Base-by-base conservation (phyloP, 2,329 filamentous ascomycete species). In the Rhexocercosporidium sp. region DNA sequence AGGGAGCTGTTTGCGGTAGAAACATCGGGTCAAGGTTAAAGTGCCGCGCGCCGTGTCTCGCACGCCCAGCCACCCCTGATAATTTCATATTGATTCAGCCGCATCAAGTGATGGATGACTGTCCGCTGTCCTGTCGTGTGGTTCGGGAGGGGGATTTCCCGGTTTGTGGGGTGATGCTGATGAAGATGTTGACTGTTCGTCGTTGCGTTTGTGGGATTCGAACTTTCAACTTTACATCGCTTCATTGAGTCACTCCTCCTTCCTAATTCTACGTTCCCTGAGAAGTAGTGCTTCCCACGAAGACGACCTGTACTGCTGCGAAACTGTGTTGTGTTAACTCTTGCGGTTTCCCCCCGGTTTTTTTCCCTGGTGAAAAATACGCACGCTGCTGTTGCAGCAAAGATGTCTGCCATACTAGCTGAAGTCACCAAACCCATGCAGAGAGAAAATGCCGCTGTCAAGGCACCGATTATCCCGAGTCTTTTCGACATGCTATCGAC, bases 361-460 rank as follows among this genome's bases (percentile, higher is more conserved):
- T 37, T 44, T 44, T 44, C 12, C 14, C 16, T 44, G 41, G 2
- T n/a, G 31, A 11, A 11, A 9, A 37, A n/a, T 11, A 60, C 57
- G 54, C 20, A 66, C 64, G 64, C 47, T 39, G 64, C 46, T 20
- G 64, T 66, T 22, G 64, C 64, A 14, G 64, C 57, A 49, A 62
- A 62, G 6, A 62, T 62, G 18, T 57, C 64, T 7, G 37, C 37
- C 56, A 66, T 66, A 20, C 54, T 51, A 9, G 64, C 64, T 29
- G 39, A 29, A 6, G 64, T 66, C 57, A 47, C 37, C 8, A 47
- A 2, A 34, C 27, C 39, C 46, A 66, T n/a, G 11, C 20, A 37
- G 2, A 56, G 34, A 2, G 64, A 49, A 22, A 66, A 56, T 16
- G 53, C 8, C 3, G 47, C 47, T 2, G 64, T 66, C 37, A 66